These are phyloP conservation scores for Phialocephala subalpina DNA, from an alignment of 2,329 filamentous ascomycete species.

Conservation along the genomic window DNA sequence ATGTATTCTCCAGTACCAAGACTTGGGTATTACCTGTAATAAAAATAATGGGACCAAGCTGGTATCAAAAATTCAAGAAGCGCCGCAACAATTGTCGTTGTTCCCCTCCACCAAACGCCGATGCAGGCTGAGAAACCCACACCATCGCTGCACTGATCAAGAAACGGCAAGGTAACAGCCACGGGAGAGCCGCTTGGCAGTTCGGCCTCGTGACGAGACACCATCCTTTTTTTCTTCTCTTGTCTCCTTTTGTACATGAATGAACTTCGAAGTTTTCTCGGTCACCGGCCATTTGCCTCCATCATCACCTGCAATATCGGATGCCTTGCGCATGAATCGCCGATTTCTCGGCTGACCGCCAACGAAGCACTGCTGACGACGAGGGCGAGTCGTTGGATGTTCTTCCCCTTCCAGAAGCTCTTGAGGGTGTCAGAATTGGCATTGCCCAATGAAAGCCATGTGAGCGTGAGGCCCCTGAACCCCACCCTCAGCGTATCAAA, in stretches of 20 bases:
- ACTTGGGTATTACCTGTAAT: too few relatives aligned
- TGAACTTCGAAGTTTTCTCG: not conserved
- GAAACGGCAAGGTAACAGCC: constrained; percentile 11
- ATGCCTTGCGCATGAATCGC: not conserved
- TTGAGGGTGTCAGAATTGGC: constrained; percentile 7
- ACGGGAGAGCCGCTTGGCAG: not conserved
- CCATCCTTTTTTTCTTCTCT: not conserved
- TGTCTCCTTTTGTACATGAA: not conserved
- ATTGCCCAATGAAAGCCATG: constrained; percentile 14
- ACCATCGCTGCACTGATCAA: constrained; percentile 6
- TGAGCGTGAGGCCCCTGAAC: not conserved
- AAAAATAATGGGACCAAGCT: not conserved
- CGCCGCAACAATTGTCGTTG: not conserved
- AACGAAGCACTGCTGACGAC: not conserved
- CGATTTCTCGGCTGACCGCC: not conserved
- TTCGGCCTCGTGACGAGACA: not conserved
- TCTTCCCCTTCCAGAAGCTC: constrained; percentile 8
- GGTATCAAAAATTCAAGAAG: not conserved
- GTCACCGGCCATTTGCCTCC: not conserved
- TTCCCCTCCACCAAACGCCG: constrained; percentile 4
- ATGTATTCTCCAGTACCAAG: too few relatives aligned
- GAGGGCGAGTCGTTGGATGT: not conserved
- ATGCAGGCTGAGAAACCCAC: not conserved
- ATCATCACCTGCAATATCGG: not conserved
- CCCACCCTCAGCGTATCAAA: constrained; percentile 7